Conservation (phyloP, 352 stramenopile species). For the Phytophthora fragariaefolia region DNA sequence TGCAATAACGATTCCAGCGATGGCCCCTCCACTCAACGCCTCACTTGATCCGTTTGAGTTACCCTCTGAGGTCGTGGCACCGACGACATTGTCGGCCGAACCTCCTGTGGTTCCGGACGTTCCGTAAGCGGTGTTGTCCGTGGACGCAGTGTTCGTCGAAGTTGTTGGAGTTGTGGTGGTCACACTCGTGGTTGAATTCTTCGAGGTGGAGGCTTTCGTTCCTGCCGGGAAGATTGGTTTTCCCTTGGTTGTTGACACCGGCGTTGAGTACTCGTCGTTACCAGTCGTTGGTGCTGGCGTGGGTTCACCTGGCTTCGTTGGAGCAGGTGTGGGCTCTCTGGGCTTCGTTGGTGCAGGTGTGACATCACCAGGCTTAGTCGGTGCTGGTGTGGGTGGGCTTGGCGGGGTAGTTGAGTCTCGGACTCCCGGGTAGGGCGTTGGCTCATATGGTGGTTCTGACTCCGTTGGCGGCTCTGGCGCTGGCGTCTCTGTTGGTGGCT, state of each 20-base stretch:
- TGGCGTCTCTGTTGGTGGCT: neutral
- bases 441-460: neutral
- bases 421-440: neutral
- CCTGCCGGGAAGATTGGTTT: conserved; percentile 1
- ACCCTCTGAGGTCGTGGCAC: conserved; percentile 10
- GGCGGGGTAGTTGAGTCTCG: neutral
- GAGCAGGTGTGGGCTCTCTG: conserved; percentile 4
- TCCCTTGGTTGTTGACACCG: conserved; percentile 2
- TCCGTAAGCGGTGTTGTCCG: conserved; percentile 6
- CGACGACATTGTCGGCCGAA: neutral
- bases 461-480: conserved; percentile 2
- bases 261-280: conserved; percentile 10
- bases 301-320: conserved; percentile 19
- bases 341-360: conserved; percentile 6
- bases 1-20: conserved; percentile 29
- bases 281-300: neutral
- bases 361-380: conserved; percentile 1
- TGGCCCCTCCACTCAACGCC: conserved; percentile 15
- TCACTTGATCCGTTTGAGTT: conserved; percentile 3
- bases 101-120: neutral
- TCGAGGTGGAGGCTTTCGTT: conserved; percentile 11
- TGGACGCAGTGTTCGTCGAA: neutral
- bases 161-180: neutral
- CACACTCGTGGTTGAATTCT: neutral
- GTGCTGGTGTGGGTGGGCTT: conserved; percentile 1